These are phyloP conservation scores for Diospyros lotus DNA, from an alignment of 148 eudicot species.

Conservation along the genomic window DNA sequence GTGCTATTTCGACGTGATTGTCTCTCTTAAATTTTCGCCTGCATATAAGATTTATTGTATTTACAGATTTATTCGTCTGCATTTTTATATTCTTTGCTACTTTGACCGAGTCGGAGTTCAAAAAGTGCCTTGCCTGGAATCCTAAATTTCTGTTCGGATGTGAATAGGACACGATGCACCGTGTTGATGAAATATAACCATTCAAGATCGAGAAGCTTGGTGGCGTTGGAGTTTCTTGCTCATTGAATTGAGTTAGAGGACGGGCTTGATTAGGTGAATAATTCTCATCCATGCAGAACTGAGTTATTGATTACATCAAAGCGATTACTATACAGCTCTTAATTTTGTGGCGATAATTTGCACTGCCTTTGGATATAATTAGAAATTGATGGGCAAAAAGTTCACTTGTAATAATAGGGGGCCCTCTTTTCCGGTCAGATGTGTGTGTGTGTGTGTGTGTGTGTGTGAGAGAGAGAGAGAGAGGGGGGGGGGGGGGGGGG, in stretches of 20 bases:
- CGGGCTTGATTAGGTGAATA: background rate
- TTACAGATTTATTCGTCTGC: no score
- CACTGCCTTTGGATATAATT: background rate
- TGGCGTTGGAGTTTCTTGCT: background rate
- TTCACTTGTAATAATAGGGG: background rate
- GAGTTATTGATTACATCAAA: background rate
- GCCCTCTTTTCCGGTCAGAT: background rate
- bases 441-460: background rate
- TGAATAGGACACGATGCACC: no score
- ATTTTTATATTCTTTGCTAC: no score
- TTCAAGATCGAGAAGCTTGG: no score
- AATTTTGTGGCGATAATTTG: background rate
- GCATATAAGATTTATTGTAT: no score
- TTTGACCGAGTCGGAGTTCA: no score
- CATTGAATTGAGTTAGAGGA: slow-evolving; percentile 2
- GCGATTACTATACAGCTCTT: background rate
- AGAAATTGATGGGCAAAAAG: background rate
- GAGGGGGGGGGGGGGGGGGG: background rate
- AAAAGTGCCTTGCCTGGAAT: no score
- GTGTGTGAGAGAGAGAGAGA: background rate
- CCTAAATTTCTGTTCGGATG: no score
- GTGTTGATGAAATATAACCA: no score
- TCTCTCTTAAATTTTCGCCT: no score
- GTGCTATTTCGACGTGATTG: no score
- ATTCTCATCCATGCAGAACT: background rate